Evolutionary conservation across 495 filamentous ascomycete species (phyloP), one percentile per base, ranked within the genome.

Genomic region (Penicillium simplicissimum): DNA sequence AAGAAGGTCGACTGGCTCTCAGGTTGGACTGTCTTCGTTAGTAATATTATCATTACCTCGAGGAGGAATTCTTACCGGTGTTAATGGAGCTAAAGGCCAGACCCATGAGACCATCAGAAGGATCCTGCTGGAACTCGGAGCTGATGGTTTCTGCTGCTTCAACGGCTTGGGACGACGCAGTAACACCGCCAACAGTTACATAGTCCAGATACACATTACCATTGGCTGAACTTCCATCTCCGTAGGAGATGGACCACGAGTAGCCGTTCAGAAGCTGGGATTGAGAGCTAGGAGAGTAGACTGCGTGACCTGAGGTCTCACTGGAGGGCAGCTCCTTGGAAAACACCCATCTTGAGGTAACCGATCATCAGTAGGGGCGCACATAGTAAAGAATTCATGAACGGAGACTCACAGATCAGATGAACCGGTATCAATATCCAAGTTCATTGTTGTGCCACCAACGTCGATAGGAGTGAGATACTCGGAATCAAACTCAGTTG

Each of bases 401-500:
- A n/a, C n/a, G 5, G 33, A 14, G 40, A 79, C 84, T 77, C 72
- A 92, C 80, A 93, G 83, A 75, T 93, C 90, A 42, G 87, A 84
- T 40, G 86, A 89, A 4, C 90, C 90, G 42, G 90, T 91, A 69
- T 93, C 90, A 66, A 92, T 81, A 68, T 91, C 86, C 59, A 93
- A 66, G 65, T 86, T 82, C 64, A 92, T 68, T 4, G 79, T 82
- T 55, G 86, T 84, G 11, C 76, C 75, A 59, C 90, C 90, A 60
- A 92, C 78, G 3, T 73, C 78, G 57, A 92, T 87, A 14, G 88
- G 87, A 31, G 81, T 83, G 60, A 92, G 69, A 62, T 90, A 93
- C 70, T 89, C 84, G 36, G 68, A 60, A 65, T 92, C 90, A n/a
- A n/a, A n/a, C n/a, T n/a, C n/a, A n/a, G 64, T 83, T 72, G 13